Evolutionary conservation across 257 asterid genomes (phyloP).

Genomic region (Echites panduratus): DNA sequence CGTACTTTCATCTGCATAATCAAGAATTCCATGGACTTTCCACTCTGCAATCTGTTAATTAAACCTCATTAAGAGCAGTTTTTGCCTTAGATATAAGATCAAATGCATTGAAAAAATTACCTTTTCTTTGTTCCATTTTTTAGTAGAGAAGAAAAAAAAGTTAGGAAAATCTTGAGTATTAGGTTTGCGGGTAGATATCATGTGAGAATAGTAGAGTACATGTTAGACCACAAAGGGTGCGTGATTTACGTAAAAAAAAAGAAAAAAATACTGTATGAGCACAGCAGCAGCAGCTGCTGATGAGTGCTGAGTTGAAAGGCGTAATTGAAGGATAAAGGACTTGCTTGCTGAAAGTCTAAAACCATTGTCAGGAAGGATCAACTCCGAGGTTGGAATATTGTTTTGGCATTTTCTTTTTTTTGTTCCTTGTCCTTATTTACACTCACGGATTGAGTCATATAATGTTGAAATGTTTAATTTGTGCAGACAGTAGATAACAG

Average conservation of each 20-base stretch:
- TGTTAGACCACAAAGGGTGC: constrained; percentile 13
- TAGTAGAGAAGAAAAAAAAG: no score
- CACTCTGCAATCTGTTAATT: no score
- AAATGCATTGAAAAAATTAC: no score
- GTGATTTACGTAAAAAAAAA: constrained; percentile 24
- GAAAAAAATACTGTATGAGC: not conserved
- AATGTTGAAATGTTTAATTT: no score
- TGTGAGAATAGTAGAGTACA: not conserved
- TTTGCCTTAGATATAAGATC: no score
- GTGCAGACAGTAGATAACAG: constrained; percentile 5
- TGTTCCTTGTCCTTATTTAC: constrained; percentile 8
- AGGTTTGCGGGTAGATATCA: not conserved
- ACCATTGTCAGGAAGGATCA: constrained; percentile 4
- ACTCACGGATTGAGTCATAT: constrained; percentile 29
- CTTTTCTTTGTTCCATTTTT: no score
- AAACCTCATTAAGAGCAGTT: no score
- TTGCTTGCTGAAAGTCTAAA: constrained; percentile 17
- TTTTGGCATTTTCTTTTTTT: constrained; percentile 22
- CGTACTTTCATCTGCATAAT: not conserved
- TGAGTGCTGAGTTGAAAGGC: constrained; percentile 7
- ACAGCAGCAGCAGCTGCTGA: no score
- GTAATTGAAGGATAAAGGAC: constrained; percentile 22
- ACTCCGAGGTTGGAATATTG: constrained; percentile 20
- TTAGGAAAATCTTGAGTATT: not conserved
- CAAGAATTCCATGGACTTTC: not conserved